Evolutionary conservation across 2,329 filamentous ascomycete genomes (phyloP).

Genomic region (Endothia cerciana): DNA sequence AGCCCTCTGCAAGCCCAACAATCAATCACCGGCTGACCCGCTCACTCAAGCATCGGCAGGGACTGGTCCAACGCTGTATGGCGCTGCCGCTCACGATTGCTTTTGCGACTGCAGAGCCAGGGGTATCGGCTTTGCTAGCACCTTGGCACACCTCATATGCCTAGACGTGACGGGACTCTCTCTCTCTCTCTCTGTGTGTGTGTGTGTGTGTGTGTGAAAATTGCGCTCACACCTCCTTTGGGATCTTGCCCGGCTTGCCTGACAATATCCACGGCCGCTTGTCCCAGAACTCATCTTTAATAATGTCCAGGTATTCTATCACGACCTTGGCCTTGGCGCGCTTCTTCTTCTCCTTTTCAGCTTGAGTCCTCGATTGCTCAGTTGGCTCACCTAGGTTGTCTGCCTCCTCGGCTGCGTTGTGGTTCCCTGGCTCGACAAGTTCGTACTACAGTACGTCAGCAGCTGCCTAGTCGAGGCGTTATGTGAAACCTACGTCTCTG

Average conservation of each 20-base stretch:
- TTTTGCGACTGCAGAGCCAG: not conserved
- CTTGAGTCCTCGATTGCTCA: conserved; percentile 74
- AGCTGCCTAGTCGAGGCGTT: not conserved
- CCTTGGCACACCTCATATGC: not conserved
- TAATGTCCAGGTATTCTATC: conserved; percentile 88
- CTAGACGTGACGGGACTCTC: not conserved
- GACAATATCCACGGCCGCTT: conserved; percentile 81
- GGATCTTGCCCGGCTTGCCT: conserved; percentile 71
- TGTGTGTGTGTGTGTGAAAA: no score
- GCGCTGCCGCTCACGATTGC: not conserved
- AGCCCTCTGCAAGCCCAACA: not conserved
- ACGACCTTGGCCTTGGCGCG: conserved; percentile 79
- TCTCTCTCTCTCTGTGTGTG: no score
- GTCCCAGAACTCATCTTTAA: conserved; percentile 94
- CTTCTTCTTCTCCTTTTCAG: conserved; percentile 81
- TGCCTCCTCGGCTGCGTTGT: conserved; percentile 50
- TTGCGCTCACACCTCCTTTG: conserved; percentile 57
- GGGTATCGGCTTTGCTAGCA: not conserved
- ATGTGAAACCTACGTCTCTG: conserved; percentile 66
- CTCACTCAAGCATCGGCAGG: not conserved
- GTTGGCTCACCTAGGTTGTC: conserved; percentile 56
- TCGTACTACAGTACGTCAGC: conserved; percentile 59
- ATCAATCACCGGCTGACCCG: not conserved
- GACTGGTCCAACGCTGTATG: not conserved
- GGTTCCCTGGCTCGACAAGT: conserved; percentile 62